These are phyloP conservation scores for Acer campestre DNA, from an alignment of 345 rosid species.

Conservation along the genomic window DNA sequence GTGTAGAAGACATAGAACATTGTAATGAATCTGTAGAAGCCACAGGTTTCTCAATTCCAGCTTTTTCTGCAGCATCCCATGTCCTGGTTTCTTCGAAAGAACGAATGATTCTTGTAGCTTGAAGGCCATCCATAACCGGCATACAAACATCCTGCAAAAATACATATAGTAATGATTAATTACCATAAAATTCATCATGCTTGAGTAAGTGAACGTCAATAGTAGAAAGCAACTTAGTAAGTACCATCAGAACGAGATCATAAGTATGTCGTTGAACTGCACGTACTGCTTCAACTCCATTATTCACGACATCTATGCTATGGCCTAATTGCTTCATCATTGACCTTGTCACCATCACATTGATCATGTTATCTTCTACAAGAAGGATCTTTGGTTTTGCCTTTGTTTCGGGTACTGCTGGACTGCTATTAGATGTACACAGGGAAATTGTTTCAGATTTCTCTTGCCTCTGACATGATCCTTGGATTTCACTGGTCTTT, in stretches of 20 bases:
- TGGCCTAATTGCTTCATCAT: conserved; percentile 95
- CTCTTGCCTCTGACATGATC: conserved; percentile 40
- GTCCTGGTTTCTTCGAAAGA: conserved; percentile 79
- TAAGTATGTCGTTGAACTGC: conserved; percentile 56
- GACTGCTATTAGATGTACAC: conserved; percentile 21
- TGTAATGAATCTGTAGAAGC: conserved; percentile 27
- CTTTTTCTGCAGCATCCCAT: conserved; percentile 77
- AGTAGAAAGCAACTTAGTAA: conserved; percentile 8
- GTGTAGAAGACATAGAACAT: conserved; percentile 17
- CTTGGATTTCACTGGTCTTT: conserved; percentile 35
- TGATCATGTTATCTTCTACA: conserved; percentile 95
- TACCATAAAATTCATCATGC: background rate
- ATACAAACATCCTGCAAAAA: conserved; percentile 84
- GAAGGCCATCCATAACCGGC: conserved; percentile 92
- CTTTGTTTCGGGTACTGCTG: conserved; percentile 31
- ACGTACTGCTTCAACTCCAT: conserved; percentile 81
- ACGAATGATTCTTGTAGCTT: conserved; percentile 92
- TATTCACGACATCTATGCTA: conserved; percentile 69
- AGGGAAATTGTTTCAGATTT: conserved; percentile 33
- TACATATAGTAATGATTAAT: conserved; percentile 15
- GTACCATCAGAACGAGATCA: conserved; percentile 85
- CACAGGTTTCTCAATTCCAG: conserved; percentile 57
- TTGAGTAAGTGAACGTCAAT: background rate
- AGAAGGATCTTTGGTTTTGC: conserved; percentile 83
- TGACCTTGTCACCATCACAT: conserved; percentile 76